Evolutionary conservation across 805 yeast species (phyloP).

Genomic region (Saturnispora hagleri): DNA sequence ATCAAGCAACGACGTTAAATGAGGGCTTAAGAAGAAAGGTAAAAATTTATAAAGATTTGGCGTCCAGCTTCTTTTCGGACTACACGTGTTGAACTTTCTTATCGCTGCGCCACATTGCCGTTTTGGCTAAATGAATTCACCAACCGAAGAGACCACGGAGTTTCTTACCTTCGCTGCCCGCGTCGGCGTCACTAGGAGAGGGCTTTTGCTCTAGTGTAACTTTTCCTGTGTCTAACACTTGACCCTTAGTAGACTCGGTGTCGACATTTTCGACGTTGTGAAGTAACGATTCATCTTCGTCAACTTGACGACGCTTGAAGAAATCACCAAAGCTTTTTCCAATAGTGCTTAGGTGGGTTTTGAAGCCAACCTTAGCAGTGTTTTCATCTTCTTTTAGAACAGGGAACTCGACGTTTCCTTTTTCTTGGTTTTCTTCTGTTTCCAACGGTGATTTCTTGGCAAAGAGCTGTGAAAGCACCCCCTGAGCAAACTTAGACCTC

Average conservation of each 20-base stretch:
- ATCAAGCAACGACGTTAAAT: constrained; percentile 1
- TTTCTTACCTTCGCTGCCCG: neutral
- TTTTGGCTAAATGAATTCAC: neutral
- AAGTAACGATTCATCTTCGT: neutral
- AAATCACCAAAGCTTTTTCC: constrained; percentile 8
- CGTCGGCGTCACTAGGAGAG: too few species aligned
- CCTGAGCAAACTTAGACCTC: constrained; percentile 1
- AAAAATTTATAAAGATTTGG: neutral
- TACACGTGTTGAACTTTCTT: constrained; percentile 1
- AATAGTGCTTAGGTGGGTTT: neutral
- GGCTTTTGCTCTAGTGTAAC: neutral
- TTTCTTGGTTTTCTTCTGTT: neutral
- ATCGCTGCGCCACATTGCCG: constrained; percentile 1
- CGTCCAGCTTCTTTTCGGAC: neutral
- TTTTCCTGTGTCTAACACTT: neutral
- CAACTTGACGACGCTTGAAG: neutral
- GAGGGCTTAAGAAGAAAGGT: neutral
- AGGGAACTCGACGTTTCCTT: neutral
- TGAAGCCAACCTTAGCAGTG: neutral
- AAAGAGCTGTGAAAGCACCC: constrained; percentile 9
- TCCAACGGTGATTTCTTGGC: constrained; percentile 10
- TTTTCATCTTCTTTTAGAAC: neutral
- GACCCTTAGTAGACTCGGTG: neutral
- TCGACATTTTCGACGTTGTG: neutral
- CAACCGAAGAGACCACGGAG: constrained; percentile 4